These are phyloP conservation scores for Plantago elongata DNA, from an alignment of 257 asterid species.

Conservation along the genomic window DNA sequence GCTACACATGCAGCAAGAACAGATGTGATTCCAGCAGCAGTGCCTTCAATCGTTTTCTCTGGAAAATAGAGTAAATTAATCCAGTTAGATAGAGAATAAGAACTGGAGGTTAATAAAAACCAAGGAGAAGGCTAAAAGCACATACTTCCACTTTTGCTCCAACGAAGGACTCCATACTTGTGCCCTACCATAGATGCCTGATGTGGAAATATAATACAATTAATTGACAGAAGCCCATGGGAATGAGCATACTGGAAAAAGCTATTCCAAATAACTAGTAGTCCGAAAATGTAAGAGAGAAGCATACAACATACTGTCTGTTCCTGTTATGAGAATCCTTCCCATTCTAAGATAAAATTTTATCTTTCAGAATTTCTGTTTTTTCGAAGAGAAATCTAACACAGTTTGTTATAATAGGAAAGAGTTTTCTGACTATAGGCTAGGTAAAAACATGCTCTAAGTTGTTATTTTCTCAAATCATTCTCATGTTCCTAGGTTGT, in stretches of 20 bases:
- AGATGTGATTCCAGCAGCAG: conserved; percentile 97
- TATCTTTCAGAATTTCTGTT: too few relatives aligned
- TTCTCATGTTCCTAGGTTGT: too few relatives aligned
- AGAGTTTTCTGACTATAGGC: too few relatives aligned
- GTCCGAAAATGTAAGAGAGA: too few relatives aligned
- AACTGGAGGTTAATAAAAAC: background rate
- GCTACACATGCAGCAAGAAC: conserved; percentile 80
- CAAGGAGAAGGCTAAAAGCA: conserved; percentile 10
- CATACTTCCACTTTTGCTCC: conserved; percentile 93
- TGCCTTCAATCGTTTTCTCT: conserved; percentile 99
- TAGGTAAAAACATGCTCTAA: too few relatives aligned
- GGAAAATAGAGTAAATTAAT: conserved; percentile 16
- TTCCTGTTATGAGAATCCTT: too few relatives aligned
- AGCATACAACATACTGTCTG: too few relatives aligned
- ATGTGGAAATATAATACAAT: conserved; percentile 10
- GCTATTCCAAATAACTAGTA: too few relatives aligned
- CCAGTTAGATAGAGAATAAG: conserved; percentile 2
- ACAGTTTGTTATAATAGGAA: too few relatives aligned
- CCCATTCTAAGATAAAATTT: too few relatives aligned
- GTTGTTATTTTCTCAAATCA: too few relatives aligned
- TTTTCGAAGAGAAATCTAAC: too few relatives aligned
- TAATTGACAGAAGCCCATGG: conserved; percentile 16
- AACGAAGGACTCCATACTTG: conserved; percentile 96
- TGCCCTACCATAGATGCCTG: conserved; percentile 98
- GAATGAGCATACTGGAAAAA: background rate